phyloP scores from a whole-genome alignment of 441 rosid species.

The Gossypium lobatum region DNA sequence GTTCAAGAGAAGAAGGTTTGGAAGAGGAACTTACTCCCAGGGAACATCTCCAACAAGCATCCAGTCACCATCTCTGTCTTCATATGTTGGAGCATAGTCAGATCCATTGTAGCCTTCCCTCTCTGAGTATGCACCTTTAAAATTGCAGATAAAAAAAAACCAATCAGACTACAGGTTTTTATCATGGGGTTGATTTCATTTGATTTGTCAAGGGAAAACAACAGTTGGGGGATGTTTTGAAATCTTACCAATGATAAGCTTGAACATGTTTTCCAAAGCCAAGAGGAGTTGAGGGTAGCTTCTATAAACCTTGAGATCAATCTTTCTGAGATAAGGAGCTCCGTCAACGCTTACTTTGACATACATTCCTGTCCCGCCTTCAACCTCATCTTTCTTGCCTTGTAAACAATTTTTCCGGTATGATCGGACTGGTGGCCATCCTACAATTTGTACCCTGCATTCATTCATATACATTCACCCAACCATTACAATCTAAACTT shows the following conservation, averaged over 20 bases:
- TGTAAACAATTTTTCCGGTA: conserved; percentile 36
- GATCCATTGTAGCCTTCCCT: conserved; percentile 35
- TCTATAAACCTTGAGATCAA: conserved; percentile 47
- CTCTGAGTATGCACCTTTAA: conserved; percentile 25
- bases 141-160: not conserved
- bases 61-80: conserved; percentile 52
- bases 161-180: not conserved
- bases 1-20: not conserved
- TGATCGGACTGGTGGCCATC: conserved; percentile 71
- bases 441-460: conserved; percentile 51
- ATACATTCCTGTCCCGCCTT: conserved; percentile 22
- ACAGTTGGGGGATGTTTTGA: not conserved
- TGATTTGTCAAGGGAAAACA: not conserved
- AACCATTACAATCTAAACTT: not conserved
- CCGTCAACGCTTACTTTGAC: conserved; percentile 70
- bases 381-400: conserved; percentile 17
- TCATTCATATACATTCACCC: not conserved
- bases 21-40: conserved; percentile 32
- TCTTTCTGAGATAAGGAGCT: conserved; percentile 66
- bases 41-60: conserved; percentile 51
- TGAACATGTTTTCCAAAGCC: conserved; percentile 55
- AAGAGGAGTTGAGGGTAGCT: conserved; percentile 46
- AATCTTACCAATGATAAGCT: conserved; percentile 23
- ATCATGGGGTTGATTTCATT: not conserved
- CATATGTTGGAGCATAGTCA: conserved; percentile 36